Evolutionary conservation across 352 stramenopile genomes (phyloP), one percentile per base, ranked within the genome.

Genomic region (Phytophthora hybrid): DNA sequence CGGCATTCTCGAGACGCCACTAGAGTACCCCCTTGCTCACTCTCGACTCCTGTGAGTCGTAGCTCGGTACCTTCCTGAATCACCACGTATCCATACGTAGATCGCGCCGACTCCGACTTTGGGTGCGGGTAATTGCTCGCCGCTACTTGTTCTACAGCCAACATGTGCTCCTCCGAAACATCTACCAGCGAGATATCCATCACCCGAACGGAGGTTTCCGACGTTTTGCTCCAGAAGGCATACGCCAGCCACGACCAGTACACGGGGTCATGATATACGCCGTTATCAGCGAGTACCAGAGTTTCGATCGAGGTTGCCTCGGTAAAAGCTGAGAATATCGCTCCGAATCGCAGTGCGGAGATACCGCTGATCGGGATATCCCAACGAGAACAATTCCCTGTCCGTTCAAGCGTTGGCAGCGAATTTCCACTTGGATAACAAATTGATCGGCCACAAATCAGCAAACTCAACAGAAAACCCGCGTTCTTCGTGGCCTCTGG

Each of bases 211-310:
- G 52, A 41, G 21, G 52, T 19, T 19, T 29, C 23, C 11, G 52
- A 58, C 11, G 21, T 9, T 39, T 29, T 58, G 52, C 52, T 41
- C 26, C 52, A 58, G 52, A 58, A 58, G 10, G 14, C 52, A 29
- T 58, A 58, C 52, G 9, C 52, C 52, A 58, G 5, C 52, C 52
- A 58, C 52, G 52, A 21, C 23, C 52, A 58, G 52, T 58, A 58
- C 21, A 39, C 26, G 4, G 52, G 19, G 19, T 39, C 52, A 19
- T 8, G 10, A 9, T 39, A 39, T 11, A 41, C 26, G 5, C 26
- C 52, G 29, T 19, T 16, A 58, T 58, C 13, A 14, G 23, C 18
- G 26, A 58, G 52, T 37, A n/a, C 16, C 52, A 58, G 23, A 21
- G 52, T 58, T 9, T 37, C 29, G 18, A 37, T 58, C 26, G 13